A percentile compares a stretch with the other conserved stretches of the same genome.
Evolutionary conservation across 257 asterid genomes (phyloP).

Genomic region (Lycium barbarum): DNA sequence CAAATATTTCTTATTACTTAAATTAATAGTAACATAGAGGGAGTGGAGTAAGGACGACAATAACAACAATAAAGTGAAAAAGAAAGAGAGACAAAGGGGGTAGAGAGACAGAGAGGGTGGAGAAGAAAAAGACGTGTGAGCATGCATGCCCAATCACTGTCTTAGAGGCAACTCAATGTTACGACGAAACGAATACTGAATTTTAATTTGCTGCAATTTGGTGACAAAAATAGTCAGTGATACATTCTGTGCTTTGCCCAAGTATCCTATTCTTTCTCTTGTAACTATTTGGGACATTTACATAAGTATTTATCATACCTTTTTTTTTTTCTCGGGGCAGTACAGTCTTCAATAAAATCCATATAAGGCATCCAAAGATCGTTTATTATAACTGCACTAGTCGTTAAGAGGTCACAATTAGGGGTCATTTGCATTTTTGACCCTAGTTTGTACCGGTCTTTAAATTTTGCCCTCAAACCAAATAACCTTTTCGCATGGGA

Average conservation of each 20-base stretch:
- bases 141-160: conserved; percentile 48
- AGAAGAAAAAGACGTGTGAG: conserved; percentile 61
- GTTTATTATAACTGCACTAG: background rate
- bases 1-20: background rate
- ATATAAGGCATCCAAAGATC: background rate
- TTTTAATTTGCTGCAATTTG: background rate
- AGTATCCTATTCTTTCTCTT: background rate
- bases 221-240: background rate
- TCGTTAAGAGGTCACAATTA: too few relatives aligned
- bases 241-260: background rate
- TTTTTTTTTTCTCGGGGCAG: background rate
- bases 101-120: background rate
- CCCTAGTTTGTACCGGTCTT: too few relatives aligned
- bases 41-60: background rate
- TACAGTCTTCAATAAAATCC: background rate
- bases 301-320: background rate
- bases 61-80: background rate
- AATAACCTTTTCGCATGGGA: too few relatives aligned
- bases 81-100: background rate
- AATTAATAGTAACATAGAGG: background rate
- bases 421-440: too few relatives aligned
- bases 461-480: too few relatives aligned
- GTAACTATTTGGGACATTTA: background rate
- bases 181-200: background rate
- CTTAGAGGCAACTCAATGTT: conserved; percentile 19